These are phyloP conservation scores for Amborella trichopoda DNA, from an alignment of 164 flowering plant genomes.

Conservation along the genomic window DNA sequence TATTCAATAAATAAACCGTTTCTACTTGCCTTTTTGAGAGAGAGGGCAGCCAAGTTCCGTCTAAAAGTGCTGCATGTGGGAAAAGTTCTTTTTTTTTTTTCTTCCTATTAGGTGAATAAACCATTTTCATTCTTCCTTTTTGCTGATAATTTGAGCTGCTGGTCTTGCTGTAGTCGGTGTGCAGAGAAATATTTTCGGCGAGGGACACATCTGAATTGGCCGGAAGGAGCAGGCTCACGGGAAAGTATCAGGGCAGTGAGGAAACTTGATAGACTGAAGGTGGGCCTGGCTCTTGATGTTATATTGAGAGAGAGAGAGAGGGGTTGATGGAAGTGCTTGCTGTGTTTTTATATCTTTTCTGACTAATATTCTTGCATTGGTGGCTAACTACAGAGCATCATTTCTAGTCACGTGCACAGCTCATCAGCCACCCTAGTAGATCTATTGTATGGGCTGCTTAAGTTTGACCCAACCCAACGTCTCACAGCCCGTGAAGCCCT, in stretches of 20 bases:
- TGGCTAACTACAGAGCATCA: slow-evolving; percentile 37
- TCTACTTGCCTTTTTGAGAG: no score
- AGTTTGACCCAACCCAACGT: slow-evolving; percentile 63
- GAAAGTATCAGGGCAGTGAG: slow-evolving; percentile 73
- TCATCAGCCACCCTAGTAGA: slow-evolving; percentile 31
- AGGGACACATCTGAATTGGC: slow-evolving; percentile 65
- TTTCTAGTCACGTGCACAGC: slow-evolving; percentile 26
- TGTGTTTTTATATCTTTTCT: neutral
- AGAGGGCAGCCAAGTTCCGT: no score
- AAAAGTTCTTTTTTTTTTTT: no score
- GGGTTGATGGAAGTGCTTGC: neutral
- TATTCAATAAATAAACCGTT: no score
- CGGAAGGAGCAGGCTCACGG: slow-evolving; percentile 79
- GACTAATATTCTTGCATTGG: neutral
- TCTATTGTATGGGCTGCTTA: slow-evolving; percentile 50
- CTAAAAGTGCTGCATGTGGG: no score
- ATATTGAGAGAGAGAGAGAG: neutral
- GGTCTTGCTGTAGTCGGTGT: slow-evolving; percentile 27
- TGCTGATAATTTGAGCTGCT: neutral
- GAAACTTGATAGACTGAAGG: slow-evolving; percentile 61
- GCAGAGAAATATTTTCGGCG: slow-evolving; percentile 58
- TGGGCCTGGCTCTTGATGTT: slow-evolving; percentile 4
- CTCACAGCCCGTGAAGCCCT: slow-evolving; percentile 66
- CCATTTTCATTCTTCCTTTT: neutral
- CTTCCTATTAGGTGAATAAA: no score